phyloP scores from a whole-genome alignment of 2,329 filamentous ascomycete genomes.

The Aspergillus arachidicola region DNA sequence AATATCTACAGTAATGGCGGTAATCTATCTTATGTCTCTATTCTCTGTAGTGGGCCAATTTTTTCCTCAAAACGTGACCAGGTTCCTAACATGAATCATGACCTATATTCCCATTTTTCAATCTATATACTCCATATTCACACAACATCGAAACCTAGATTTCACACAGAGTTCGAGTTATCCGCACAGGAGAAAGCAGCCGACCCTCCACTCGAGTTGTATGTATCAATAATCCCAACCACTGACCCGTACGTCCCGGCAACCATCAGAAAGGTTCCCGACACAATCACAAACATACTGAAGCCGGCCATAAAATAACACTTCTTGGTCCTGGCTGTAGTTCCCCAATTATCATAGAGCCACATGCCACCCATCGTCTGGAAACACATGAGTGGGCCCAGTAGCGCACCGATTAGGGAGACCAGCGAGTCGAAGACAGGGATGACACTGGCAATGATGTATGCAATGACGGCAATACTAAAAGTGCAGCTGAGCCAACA shows the following conservation, averaged over 20 bases:
- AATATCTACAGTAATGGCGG: neutral
- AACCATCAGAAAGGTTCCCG: conserved; percentile 47
- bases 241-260: conserved; percentile 50
- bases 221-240: conserved; percentile 39
- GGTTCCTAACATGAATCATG: too few relatives aligned
- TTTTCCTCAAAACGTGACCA: neutral
- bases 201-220: conserved; percentile 39
- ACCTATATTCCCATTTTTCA: neutral
- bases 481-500: conserved; percentile 29
- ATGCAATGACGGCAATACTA: conserved; percentile 22
- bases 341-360: conserved; percentile 46
- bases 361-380: conserved; percentile 25
- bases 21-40: neutral
- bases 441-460: conserved; percentile 31
- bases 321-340: conserved; percentile 11
- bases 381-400: conserved; percentile 23
- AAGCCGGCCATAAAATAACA: conserved; percentile 24
- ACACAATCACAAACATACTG: conserved; percentile 38
- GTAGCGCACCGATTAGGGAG: conserved; percentile 28
- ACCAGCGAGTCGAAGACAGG: conserved; percentile 29
- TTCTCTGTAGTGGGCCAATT: neutral
- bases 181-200: conserved; percentile 48
- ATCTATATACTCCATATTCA: neutral
- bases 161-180: conserved; percentile 34
- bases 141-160: neutral